Percentiles rank a stretch among this genome's conserved stretches.
phyloP scores from a whole-genome alignment of 495 filamentous ascomycete genomes.

The Lophiotrema nucula region DNA sequence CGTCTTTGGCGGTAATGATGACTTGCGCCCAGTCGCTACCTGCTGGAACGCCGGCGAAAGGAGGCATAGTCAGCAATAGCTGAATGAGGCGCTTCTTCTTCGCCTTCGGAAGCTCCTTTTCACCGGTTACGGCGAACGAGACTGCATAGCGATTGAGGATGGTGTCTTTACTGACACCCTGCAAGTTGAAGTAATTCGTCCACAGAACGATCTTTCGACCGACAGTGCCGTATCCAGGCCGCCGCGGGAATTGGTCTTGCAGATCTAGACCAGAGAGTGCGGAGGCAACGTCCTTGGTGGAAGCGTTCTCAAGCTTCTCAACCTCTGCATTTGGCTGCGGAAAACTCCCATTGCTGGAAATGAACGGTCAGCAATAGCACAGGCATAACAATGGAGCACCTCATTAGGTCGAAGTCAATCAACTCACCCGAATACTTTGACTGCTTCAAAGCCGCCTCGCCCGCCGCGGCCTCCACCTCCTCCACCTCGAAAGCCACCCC shows the following conservation, averaged over 20 bases:
- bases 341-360: slow-evolving; percentile 22
- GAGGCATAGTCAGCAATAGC: slow-evolving; percentile 24
- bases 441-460: slow-evolving; percentile 12
- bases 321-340: slow-evolving; percentile 28
- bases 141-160: slow-evolving; percentile 35
- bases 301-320: slow-evolving; percentile 26
- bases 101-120: slow-evolving; percentile 21
- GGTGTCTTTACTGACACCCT: slow-evolving; percentile 2
- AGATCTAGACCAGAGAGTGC: slow-evolving; percentile 11
- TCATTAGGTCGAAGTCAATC: not conserved
- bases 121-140: not conserved
- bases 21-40: slow-evolving; percentile 38
- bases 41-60: slow-evolving; percentile 12
- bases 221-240: slow-evolving; percentile 48
- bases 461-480: slow-evolving; percentile 19
- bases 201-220: slow-evolving; percentile 43
- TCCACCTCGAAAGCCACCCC: slow-evolving; percentile 1
- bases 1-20: slow-evolving; percentile 34
- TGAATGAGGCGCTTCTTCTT: slow-evolving; percentile 35
- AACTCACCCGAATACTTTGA: slow-evolving; percentile 7
- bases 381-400: slow-evolving; percentile 8
- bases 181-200: slow-evolving; percentile 49
- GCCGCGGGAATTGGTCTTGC: slow-evolving; percentile 34
- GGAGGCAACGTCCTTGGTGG: slow-evolving; percentile 3
- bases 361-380: not conserved